Percentiles rank a stretch among this genome's conserved stretches.
Evolutionary conservation across 2,329 filamentous ascomycete species (phyloP).

Genomic region (Fusarium circinatum): DNA sequence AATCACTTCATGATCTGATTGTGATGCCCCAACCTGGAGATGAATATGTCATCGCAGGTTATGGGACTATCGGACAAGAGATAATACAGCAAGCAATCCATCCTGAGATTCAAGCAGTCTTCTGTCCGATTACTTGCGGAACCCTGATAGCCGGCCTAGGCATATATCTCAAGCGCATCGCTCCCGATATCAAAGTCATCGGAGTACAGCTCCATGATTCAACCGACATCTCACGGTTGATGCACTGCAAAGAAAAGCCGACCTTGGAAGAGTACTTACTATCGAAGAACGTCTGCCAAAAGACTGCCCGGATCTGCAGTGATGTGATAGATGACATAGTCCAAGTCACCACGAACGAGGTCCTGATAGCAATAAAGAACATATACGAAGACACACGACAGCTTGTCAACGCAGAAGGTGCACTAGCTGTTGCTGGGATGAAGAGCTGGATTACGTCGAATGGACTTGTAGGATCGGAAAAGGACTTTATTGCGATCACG

Average conservation of each 20-base stretch:
- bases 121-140: background rate
- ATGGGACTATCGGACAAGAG: background rate
- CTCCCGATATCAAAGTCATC: background rate
- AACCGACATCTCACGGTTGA: accelerated
- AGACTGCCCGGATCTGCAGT: background rate
- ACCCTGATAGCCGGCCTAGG: background rate
- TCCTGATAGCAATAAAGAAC: background rate
- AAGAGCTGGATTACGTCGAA: background rate
- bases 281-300: background rate
- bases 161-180: background rate
- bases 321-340: background rate
- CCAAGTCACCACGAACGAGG: background rate
- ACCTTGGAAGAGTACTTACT: background rate
- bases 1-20: background rate
- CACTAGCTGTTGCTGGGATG: background rate
- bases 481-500: background rate
- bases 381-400: background rate
- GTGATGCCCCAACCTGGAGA: background rate
- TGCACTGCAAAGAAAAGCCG: background rate
- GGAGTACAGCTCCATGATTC: background rate
- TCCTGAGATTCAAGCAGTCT: background rate
- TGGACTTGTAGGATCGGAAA: background rate
- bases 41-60: background rate
- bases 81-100: background rate
- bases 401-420: background rate